Conservation (phyloP, 2,329 filamentous ascomycete species). For the Fusarium continuum region DNA sequence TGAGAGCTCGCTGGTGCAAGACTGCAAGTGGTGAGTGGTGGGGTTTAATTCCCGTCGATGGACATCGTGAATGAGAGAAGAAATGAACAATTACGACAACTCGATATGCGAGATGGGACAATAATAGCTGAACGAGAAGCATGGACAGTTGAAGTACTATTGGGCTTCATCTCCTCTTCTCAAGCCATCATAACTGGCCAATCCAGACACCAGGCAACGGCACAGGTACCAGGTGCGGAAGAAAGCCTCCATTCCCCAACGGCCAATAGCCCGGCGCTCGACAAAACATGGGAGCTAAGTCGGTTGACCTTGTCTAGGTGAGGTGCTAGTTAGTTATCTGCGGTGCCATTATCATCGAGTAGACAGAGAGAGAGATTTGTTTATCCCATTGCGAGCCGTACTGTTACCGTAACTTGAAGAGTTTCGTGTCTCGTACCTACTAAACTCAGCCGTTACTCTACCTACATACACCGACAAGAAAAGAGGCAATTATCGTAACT, state of each 20-base stretch:
- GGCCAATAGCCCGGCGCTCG: slow-evolving; percentile 8
- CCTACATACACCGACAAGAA: slow-evolving; percentile 4
- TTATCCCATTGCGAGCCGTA: slow-evolving; percentile 8
- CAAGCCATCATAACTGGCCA: slow-evolving; percentile 7
- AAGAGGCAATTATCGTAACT: slow-evolving; percentile 3
- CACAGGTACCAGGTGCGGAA: neutral
- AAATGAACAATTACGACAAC: slow-evolving; percentile 43
- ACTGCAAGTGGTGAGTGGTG: slow-evolving; percentile 34
- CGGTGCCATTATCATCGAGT: slow-evolving; percentile 17
- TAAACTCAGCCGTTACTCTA: slow-evolving; percentile 1
- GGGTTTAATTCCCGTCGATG: slow-evolving; percentile 35
- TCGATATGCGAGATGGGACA: slow-evolving; percentile 20
- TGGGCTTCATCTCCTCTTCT: slow-evolving; percentile 17
- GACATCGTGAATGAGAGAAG: slow-evolving; percentile 15
- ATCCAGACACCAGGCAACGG: neutral
- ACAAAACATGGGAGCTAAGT: slow-evolving; percentile 25
- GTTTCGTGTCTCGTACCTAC: slow-evolving; percentile 2
- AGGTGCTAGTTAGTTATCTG: neutral
- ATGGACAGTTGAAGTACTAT: slow-evolving; percentile 9
- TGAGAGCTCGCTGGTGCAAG: slow-evolving; percentile 33
- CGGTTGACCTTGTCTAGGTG: slow-evolving; percentile 12
- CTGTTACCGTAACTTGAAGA: slow-evolving; percentile 20
- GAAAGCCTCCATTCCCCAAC: slow-evolving; percentile 33
- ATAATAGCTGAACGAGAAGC: slow-evolving; percentile 28
- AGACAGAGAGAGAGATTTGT: neutral